phyloP scores from a whole-genome alignment of 2,329 filamentous ascomycete genomes.

The Aureobasidium leucospermi region DNA sequence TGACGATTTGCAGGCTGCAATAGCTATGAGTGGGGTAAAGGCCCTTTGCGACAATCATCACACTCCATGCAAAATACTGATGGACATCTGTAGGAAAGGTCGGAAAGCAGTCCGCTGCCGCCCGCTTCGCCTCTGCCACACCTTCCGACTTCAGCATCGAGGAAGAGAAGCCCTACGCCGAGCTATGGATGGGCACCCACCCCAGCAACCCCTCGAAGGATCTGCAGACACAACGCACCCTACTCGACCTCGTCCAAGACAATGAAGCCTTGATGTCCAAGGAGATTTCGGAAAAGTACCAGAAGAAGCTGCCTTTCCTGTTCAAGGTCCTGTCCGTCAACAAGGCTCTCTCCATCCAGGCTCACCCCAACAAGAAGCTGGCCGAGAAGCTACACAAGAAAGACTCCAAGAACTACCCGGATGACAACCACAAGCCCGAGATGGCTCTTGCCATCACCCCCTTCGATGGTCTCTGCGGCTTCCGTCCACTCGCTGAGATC shows the following conservation, averaged over 20 bases:
- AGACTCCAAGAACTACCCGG: constrained; percentile 91
- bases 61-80: constrained; percentile 13
- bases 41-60: not conserved
- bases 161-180: constrained; percentile 85
- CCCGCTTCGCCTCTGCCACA: constrained; percentile 81
- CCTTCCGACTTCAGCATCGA: constrained; percentile 71
- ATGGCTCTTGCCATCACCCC: constrained; percentile 98
- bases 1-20: constrained; percentile 66
- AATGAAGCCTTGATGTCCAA: constrained; percentile 75
- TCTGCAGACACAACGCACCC: constrained; percentile 69
- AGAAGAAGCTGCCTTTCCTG: constrained; percentile 80
- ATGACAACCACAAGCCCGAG: constrained; percentile 99
- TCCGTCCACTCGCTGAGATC: constrained; percentile 81
- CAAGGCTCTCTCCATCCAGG: constrained; percentile 95
- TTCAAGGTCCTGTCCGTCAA: constrained; percentile 97
- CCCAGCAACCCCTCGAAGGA: constrained; percentile 93
- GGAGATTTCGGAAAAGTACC: constrained; percentile 67
- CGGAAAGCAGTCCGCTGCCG: constrained; percentile 78
- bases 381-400: constrained; percentile 79
- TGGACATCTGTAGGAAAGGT: constrained; percentile 60
- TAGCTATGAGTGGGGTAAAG: constrained; percentile 90
- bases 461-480: constrained; percentile 93
- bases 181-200: constrained; percentile 99
- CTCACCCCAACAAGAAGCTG: constrained; percentile 64
- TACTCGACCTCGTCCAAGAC: constrained; percentile 80